Evolutionary conservation across 225 moss, liverwort and hornwort genomes (phyloP).

Genomic region (Bryum argenteum): DNA sequence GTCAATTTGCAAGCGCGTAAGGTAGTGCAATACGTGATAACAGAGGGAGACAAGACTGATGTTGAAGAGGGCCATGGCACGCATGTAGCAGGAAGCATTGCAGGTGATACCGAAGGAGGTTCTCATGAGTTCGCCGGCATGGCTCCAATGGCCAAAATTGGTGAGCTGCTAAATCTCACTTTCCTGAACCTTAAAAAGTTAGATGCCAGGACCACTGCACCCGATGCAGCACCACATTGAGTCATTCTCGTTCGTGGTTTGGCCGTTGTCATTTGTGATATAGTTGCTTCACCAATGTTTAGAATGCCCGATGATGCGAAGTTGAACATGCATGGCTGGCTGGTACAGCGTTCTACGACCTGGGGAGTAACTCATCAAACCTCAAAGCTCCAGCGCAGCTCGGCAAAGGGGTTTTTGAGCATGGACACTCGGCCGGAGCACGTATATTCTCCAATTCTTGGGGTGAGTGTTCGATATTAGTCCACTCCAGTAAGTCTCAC

Average conservation of each 20-base stretch:
- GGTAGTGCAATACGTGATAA: constrained; percentile 54
- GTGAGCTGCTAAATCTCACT: constrained; percentile 26
- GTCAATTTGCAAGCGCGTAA: constrained; percentile 59
- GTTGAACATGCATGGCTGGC: constrained; percentile 11
- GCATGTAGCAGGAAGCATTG: constrained; percentile 68
- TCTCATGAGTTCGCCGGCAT: constrained; percentile 57
- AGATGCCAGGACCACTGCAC: neutral
- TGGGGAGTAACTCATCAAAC: constrained; percentile 49
- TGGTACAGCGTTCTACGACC: constrained; percentile 59
- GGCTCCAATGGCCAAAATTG: constrained; percentile 68
- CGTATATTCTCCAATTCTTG: constrained; percentile 71
- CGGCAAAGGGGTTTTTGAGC: constrained; percentile 48
- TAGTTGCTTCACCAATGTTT: neutral
- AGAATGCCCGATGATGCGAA: constrained; percentile 1
- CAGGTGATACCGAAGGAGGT: constrained; percentile 49
- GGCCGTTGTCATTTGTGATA: neutral
- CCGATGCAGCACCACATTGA: neutral
- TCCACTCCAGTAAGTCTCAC: neutral
- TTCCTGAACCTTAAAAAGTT: neutral
- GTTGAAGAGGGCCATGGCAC: constrained; percentile 59
- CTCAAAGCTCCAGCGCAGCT: constrained; percentile 60
- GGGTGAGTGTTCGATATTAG: constrained; percentile 35
- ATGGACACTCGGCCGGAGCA: constrained; percentile 59
- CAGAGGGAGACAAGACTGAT: constrained; percentile 47
- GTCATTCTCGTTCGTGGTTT: neutral